Base-by-base conservation (phyloP, 768 basidiomycete species). In the Polyporus arcularius region DNA sequence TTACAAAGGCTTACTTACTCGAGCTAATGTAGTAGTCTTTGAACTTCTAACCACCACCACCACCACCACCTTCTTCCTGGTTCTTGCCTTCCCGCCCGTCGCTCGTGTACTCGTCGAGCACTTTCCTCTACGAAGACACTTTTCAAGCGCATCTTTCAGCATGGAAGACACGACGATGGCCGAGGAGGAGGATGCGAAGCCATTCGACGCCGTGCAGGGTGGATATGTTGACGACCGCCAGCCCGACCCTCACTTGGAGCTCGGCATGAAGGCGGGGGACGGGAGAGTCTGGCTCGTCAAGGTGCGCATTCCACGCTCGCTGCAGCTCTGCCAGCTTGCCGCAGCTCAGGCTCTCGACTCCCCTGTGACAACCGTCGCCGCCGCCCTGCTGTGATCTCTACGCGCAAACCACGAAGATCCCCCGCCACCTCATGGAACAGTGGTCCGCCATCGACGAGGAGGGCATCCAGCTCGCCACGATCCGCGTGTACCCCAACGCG, bases 281-380 rank as follows among this genome's bases (percentile, higher is more conserved):
- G 88, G 91, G 48, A 77, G 85, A 63, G 88, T 92, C 16, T 95
- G 92, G 92, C 79, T 93, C 45, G 90, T 93, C 69, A 93, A 93
- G 84, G 92, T 91, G 66, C 66, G 79, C 72, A 48, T 28, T 18
- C 46, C 46, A 26, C 6, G 28, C 21, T 48, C 18, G 12, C 9
- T 26, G 46, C 46, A 18, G 42, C 42, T 14, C 42, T 43, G 46
- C 46, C 40, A 43, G 53, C 21, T 31, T 52, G 31, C 18, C 38
- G 8, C 11, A 4, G 0, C 47, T 39, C 42, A 16, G 21, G 8
- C 26, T 14, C 26, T 39, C 56, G 5, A 30, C 38, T 4, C 38
- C 15, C 16, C 16, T 8, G 40, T 21, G 52, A 28, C n/a, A 9
- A 35, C 14, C 32, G n/a, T 21, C 32, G 21, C 15, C 45, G 21